A percentile compares a stretch with the other conserved stretches of the same genome.
These are phyloP conservation scores for Blumeriella jaapii DNA, from an alignment of 2,329 filamentous ascomycete species.

Conservation along the genomic window DNA sequence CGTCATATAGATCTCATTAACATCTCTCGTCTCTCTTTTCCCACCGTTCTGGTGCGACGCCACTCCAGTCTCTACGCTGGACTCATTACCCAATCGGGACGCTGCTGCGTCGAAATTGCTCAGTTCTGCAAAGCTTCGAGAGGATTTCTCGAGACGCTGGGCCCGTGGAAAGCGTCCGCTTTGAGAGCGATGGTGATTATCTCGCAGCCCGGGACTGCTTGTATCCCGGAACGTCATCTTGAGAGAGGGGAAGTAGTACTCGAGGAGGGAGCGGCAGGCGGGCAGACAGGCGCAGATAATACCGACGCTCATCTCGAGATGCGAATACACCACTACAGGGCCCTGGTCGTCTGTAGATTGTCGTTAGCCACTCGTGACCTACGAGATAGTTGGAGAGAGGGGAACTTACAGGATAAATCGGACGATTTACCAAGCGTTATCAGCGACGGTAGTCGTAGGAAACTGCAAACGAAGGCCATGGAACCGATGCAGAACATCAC, in stretches of 20 bases:
- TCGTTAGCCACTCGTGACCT: not conserved
- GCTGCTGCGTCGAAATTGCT: not conserved
- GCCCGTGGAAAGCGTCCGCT: not conserved
- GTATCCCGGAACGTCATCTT: slow-evolving; percentile 18
- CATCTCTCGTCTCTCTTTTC: not conserved
- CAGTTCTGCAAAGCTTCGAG: not conserved
- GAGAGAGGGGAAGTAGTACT: slow-evolving; percentile 8
- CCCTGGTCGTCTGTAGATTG: slow-evolving; percentile 10
- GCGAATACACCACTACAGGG: slow-evolving; percentile 11
- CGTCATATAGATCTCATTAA: not conserved
- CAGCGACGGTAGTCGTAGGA: slow-evolving; percentile 6
- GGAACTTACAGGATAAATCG: slow-evolving; percentile 7
- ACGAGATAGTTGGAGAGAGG: not conserved
- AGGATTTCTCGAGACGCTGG: too few species aligned
- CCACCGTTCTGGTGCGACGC: not conserved
- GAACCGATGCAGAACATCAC: slow-evolving; percentile 40
- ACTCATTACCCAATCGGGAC: not conserved
- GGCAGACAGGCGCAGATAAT: slow-evolving; percentile 33
- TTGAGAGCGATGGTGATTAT: too few species aligned
- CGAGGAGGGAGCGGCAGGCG: slow-evolving; percentile 28
- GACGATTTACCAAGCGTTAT: slow-evolving; percentile 1
- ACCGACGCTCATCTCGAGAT: slow-evolving; percentile 30
- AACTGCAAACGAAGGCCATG: slow-evolving; percentile 9
- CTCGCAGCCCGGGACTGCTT: not conserved
- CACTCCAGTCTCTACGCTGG: not conserved